Conservation (phyloP, 148 eudicot genomes). For the Mesembryanthemum crystallinum region DNA sequence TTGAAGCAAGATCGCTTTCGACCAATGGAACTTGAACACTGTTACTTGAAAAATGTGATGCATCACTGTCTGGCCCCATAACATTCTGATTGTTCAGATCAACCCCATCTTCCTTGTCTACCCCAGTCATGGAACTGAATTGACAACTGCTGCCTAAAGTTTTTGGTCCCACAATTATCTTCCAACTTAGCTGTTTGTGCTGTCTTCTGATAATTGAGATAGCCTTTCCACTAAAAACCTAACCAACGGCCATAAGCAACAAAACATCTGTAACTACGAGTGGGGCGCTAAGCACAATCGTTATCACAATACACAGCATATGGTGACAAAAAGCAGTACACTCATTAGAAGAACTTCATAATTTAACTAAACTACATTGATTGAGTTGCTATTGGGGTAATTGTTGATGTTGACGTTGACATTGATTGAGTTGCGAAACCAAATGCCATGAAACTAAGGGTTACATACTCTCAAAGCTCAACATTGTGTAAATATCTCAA, state of each 20-base stretch:
- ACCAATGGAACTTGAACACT: constrained; percentile 9
- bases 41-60: constrained; percentile 20
- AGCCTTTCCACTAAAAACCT: constrained; percentile 54
- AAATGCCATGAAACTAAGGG: too few species aligned
- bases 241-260: constrained; percentile 43
- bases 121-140: constrained; percentile 10
- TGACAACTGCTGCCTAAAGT: background rate
- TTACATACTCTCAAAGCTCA: too few species aligned
- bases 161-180: constrained; percentile 10
- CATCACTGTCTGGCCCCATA: constrained; percentile 21
- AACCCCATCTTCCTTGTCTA: constrained; percentile 15
- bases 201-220: constrained; percentile 39
- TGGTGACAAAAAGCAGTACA: background rate
- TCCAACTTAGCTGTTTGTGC: constrained; percentile 15
- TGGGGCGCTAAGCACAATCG: background rate
- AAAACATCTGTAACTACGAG: too few species aligned
- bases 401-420: too few species aligned
- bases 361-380: background rate
- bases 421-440: background rate
- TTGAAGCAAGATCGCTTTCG: constrained; percentile 5
- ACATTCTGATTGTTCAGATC: constrained; percentile 10
- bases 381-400: too few species aligned
- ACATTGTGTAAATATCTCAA: too few species aligned
- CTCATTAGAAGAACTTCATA: background rate
- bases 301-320: background rate